Evolutionary conservation across 306 rosid species (phyloP).

Genomic region (Cajanus cajan): DNA sequence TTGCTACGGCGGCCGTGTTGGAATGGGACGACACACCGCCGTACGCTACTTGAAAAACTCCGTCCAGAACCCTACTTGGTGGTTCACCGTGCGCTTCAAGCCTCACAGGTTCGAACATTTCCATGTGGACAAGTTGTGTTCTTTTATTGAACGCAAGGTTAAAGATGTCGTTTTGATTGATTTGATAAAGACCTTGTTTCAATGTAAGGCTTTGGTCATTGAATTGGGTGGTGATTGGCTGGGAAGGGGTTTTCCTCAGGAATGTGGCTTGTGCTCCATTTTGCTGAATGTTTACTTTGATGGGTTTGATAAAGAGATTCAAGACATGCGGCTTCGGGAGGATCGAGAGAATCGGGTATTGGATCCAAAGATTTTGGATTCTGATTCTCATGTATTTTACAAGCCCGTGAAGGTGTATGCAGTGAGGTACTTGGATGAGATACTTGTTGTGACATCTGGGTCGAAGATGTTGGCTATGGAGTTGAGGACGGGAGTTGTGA

Average conservation of each 20-base stretch:
- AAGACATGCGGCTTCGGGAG: slow-evolving; percentile 53
- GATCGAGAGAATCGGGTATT: slow-evolving; percentile 51
- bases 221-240: slow-evolving; percentile 53
- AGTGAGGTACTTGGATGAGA: slow-evolving; percentile 85
- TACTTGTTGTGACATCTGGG: slow-evolving; percentile 68
- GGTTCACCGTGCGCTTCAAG: slow-evolving; percentile 38
- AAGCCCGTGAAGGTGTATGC: slow-evolving; percentile 86
- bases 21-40: slow-evolving; percentile 41
- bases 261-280: slow-evolving; percentile 65
- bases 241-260: slow-evolving; percentile 86
- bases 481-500: slow-evolving; percentile 52
- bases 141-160: slow-evolving; percentile 24
- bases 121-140: slow-evolving; percentile 33
- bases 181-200: slow-evolving; percentile 35
- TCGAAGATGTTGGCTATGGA: slow-evolving; percentile 65
- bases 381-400: slow-evolving; percentile 45
- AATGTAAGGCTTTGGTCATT: slow-evolving; percentile 32
- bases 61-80: slow-evolving; percentile 37
- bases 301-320: slow-evolving; percentile 80
- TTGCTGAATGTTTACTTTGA: slow-evolving; percentile 71
- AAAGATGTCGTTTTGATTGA: slow-evolving; percentile 19
- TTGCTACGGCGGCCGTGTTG: slow-evolving; percentile 37
- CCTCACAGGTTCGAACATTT: slow-evolving; percentile 13
- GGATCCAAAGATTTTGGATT: slow-evolving; percentile 27
- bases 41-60: slow-evolving; percentile 33